A percentile compares a stretch with the other conserved stretches of the same genome.
Evolutionary conservation across 495 filamentous ascomycete species (phyloP).

Genomic region (Neurospora discreta): DNA sequence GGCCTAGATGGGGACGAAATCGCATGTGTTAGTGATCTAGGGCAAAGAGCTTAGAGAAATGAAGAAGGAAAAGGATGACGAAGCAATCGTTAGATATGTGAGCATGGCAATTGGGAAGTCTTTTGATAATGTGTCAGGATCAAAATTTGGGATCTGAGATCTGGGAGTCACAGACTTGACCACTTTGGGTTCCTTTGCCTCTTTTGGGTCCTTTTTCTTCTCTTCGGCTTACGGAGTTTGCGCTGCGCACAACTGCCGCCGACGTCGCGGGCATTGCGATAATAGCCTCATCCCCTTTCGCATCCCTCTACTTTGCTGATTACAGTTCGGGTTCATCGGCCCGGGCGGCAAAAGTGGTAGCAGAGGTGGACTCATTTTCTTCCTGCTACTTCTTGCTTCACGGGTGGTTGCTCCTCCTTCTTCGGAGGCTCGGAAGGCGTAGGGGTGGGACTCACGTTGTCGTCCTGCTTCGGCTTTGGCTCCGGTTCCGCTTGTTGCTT

Average conservation of each 20-base stretch:
- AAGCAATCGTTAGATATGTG: constrained; percentile 17
- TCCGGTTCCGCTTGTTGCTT: constrained; percentile 18
- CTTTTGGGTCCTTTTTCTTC: constrained; percentile 7
- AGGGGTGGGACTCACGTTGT: not conserved
- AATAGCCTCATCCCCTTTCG: not conserved
- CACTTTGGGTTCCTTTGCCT: not conserved
- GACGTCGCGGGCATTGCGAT: constrained; percentile 15
- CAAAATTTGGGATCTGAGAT: constrained; percentile 11
- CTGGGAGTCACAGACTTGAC: constrained; percentile 22
- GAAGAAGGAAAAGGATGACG: constrained; percentile 5
- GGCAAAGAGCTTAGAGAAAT: not conserved
- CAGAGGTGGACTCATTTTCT: constrained; percentile 17
- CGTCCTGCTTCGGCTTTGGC: constrained; percentile 10
- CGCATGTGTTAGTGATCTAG: not conserved
- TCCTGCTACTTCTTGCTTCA: constrained; percentile 16
- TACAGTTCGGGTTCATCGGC: not conserved
- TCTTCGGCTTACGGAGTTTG: constrained; percentile 7
- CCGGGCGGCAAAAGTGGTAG: not conserved
- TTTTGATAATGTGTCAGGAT: constrained; percentile 7
- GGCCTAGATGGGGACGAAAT: not conserved
- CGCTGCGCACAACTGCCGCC: constrained; percentile 8
- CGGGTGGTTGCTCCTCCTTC: not conserved
- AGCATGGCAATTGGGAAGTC: not conserved
- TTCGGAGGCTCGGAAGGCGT: constrained; percentile 1
- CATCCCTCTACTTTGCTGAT: constrained; percentile 16